Base-by-base conservation (phyloP, 768 basidiomycete genomes). In the Suillus bovinus region DNA sequence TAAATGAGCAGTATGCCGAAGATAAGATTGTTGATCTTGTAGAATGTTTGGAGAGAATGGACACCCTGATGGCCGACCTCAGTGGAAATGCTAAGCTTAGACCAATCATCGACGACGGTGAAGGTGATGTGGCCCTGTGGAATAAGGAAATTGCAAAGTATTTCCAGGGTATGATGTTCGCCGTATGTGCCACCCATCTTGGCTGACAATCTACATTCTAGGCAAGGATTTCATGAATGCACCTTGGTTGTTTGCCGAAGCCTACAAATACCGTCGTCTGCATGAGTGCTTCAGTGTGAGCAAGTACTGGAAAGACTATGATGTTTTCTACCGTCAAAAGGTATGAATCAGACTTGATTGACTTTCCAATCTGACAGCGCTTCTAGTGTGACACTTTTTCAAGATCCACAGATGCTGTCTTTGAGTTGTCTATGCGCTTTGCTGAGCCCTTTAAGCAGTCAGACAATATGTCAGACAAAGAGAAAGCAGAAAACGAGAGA, bases 81-180 rank as follows among this genome's bases (percentile, higher is more conserved):
- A 91, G 90, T 69, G 86, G 84, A 0, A 94, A 94, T 70, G 85
- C 87, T 13, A 93, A 92, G 72, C 81, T 96, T 13, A 80, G 95
- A 14, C 93, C 93, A 36, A 93, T 97, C 70, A 77, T 93, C 36
- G 96, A 97, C 73, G 96, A 97, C 70, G 86, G 84, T 58, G 95
- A 95, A 71, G 94, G 87, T 10, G 96, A 97, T 65, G 90, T 98
- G 34, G 89, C 94, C 7, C 81, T 97, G 9, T 98, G 95, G 96
- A 98, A 98, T 78, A 96, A 97, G 73, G 93, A 94, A 74, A 96
- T 96, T 53, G 93, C 93, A 47, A 94, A 93, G 72, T 97, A 85
- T 74, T 97, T 97, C 78, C 88, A 94, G 77, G 93, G 92, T 74
- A 63, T 70, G 66, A 49, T 44, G 47, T 38, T 29, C 20, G 2